phyloP scores from a whole-genome alignment of 1,284 basidiomycete species.

The Puccinia novopanici region DNA sequence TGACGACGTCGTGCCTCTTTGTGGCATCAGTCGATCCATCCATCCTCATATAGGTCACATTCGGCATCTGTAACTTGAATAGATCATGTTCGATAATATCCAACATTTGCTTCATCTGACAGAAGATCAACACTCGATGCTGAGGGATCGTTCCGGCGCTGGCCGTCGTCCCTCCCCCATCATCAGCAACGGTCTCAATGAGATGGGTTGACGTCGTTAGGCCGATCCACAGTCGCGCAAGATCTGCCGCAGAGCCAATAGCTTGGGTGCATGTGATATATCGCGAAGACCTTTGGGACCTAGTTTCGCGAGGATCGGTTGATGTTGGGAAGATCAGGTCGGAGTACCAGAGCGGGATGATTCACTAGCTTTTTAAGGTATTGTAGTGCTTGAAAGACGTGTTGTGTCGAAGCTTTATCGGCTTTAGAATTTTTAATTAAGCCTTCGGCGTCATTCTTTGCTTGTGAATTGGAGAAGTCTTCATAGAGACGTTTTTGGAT shows the following conservation, averaged over 20 bases:
- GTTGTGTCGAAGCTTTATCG: slow-evolving; percentile 68
- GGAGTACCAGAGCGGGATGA: slow-evolving; percentile 86
- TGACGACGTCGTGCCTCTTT: slow-evolving; percentile 95
- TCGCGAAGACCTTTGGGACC: slow-evolving; percentile 66
- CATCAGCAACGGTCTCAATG: slow-evolving; percentile 65
- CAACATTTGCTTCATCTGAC: slow-evolving; percentile 98
- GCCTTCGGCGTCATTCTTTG: slow-evolving; percentile 59
- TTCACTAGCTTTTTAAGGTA: slow-evolving; percentile 98
- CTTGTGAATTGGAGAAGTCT: slow-evolving; percentile 76
- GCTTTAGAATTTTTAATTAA: slow-evolving; percentile 55
- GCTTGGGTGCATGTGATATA: slow-evolving; percentile 88
- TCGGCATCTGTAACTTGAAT: slow-evolving; percentile 88
- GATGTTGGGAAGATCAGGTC: slow-evolving; percentile 69
- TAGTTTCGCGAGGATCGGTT: slow-evolving; percentile 68
- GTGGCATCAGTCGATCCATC: slow-evolving; percentile 86
- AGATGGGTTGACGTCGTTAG: slow-evolving; percentile 65
- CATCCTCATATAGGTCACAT: slow-evolving; percentile 94
- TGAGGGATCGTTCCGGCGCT: slow-evolving; percentile 70
- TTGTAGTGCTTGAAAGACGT: slow-evolving; percentile 94
- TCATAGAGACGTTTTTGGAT: slow-evolving; percentile 92
- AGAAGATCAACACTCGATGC: slow-evolving; percentile 97
- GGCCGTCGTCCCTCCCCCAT: slow-evolving; percentile 55
- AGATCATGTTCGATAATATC: slow-evolving; percentile 94
- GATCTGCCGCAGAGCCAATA: slow-evolving; percentile 91
- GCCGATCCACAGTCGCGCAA: slow-evolving; percentile 90